Evolutionary conservation across 2,329 filamentous ascomycete genomes (phyloP).

Genomic region (Zalaria sp.): DNA sequence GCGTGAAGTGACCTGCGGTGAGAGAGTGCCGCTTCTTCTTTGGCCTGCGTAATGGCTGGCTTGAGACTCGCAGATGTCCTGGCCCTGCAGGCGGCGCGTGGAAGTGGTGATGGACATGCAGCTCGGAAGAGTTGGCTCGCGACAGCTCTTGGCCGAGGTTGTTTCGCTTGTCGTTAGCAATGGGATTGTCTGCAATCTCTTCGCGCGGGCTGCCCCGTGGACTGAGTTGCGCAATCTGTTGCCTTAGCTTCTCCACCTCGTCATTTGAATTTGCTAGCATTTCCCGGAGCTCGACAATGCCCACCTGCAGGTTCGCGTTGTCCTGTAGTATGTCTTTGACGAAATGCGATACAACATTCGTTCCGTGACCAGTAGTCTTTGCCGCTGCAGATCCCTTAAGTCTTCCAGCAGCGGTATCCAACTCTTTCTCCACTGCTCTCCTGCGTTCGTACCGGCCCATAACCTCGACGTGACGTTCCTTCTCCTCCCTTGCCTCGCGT

Average conservation of each 20-base stretch:
- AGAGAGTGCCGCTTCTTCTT: constrained; percentile 61
- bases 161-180: constrained; percentile 21
- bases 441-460: constrained; percentile 73
- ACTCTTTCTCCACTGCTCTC: constrained; percentile 65
- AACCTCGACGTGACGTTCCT: constrained; percentile 67
- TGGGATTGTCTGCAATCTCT: constrained; percentile 18
- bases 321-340: constrained; percentile 91
- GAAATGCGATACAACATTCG: constrained; percentile 79
- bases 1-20: constrained; percentile 36
- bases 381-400: constrained; percentile 68
- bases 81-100: constrained; percentile 42
- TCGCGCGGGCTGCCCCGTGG: constrained; percentile 38
- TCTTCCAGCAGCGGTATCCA: constrained; percentile 64
- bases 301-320: constrained; percentile 84
- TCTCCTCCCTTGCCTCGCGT: constrained; percentile 64
- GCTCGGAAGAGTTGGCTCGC: constrained; percentile 55
- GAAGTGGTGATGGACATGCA: constrained; percentile 93
- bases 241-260: constrained; percentile 75
- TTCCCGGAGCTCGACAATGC: constrained; percentile 80
- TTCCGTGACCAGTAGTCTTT: constrained; percentile 47
- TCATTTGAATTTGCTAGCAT: constrained; percentile 86
- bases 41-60: constrained; percentile 35
- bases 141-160: constrained; percentile 55
- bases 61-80: constrained; percentile 17
- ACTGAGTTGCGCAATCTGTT: constrained; percentile 69